Evolutionary conservation across 1,139 yeast species (phyloP), one percentile per base, ranked within the genome.

Genomic region (Geotrichum histeridarum): DNA sequence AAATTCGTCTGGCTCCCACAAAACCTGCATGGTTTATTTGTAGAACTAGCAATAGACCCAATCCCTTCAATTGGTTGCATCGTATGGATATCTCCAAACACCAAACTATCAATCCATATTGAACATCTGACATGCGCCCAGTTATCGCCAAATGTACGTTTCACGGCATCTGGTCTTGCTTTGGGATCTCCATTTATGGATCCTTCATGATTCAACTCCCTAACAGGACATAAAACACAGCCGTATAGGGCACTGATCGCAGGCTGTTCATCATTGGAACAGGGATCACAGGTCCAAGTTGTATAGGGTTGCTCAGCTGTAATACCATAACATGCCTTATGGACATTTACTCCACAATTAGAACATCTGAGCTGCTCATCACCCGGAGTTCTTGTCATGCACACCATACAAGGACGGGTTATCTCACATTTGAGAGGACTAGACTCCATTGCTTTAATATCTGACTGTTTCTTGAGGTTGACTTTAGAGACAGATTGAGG

Each of bases 71-170:
- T 69, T 0, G 84, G 84, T 55, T 81, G 82, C 54, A 80, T 67
- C 1, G 66, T 55, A 1, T 61, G 58, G 0, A 74, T 56, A 57
- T 75, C 70, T 0, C 76, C 80, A 64, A 77, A 80, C 22, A 67
- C 67, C 12, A 77, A 66, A 22, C 68, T 71, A 0, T 74, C 69
- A 12, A 69, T 73, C 67, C 83, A 83, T 0, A 87, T 56, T 0
- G 94, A 85, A 70, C 99, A 91, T 4, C 81, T 61, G 6, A 86
- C 73, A 71, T 91, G 98, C 41, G 85, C 83, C 98, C 98, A 91
- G 56, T 76, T 75, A 1, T 88, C 86, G 36, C 78, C 81, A 14
- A 67, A 63, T 0, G 95, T 82, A n/a, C 89, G 78, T 63, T 86
- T 87, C 62, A 90, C 69, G 43, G 82, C 89, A 60, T 86, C 93